phyloP scores from a whole-genome alignment of 1,284 basidiomycete species.

The Fomitopsis schrenkii region DNA sequence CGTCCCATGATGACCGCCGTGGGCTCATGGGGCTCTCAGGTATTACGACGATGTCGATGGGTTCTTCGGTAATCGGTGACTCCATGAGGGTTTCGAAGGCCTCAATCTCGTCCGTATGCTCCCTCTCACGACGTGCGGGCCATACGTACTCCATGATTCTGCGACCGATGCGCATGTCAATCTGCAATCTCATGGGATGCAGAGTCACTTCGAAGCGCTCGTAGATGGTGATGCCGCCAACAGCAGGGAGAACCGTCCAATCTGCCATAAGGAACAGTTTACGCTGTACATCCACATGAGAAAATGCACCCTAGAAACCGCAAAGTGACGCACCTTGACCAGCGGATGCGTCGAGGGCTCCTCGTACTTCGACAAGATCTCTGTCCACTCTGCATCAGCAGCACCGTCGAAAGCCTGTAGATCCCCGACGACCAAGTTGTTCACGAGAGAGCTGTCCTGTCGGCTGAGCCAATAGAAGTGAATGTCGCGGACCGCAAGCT shows the following conservation, averaged over 20 bases:
- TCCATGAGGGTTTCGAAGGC: constrained; percentile 9
- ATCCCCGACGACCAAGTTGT: constrained; percentile 75
- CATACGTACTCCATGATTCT: constrained; percentile 90
- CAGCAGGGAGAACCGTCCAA: constrained; percentile 83
- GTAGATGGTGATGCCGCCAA: constrained; percentile 92
- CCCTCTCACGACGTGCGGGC: constrained; percentile 55
- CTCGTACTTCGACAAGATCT: constrained; percentile 79
- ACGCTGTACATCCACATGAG: constrained; percentile 33
- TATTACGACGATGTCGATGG: not conserved
- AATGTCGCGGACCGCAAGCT: constrained; percentile 79
- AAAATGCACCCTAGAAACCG: not conserved
- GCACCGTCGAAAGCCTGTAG: constrained; percentile 88
- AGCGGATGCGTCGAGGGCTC: constrained; percentile 66
- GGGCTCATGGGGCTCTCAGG: constrained; percentile 11
- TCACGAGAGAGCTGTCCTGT: constrained; percentile 86
- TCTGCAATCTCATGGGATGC: constrained; percentile 85
- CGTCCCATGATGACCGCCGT: constrained; percentile 24
- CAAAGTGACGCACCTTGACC: constrained; percentile 47
- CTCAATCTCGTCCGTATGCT: constrained; percentile 26
- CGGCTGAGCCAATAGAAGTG: constrained; percentile 85
- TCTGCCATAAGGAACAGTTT: constrained; percentile 67
- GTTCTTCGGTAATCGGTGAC: constrained; percentile 1
- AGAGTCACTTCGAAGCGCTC: constrained; percentile 80
- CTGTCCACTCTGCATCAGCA: constrained; percentile 80
- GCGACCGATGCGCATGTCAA: constrained; percentile 80